These are phyloP conservation scores for Metarhizium guizhouense DNA, from an alignment of 2,329 filamentous ascomycete genomes.

Conservation along the genomic window DNA sequence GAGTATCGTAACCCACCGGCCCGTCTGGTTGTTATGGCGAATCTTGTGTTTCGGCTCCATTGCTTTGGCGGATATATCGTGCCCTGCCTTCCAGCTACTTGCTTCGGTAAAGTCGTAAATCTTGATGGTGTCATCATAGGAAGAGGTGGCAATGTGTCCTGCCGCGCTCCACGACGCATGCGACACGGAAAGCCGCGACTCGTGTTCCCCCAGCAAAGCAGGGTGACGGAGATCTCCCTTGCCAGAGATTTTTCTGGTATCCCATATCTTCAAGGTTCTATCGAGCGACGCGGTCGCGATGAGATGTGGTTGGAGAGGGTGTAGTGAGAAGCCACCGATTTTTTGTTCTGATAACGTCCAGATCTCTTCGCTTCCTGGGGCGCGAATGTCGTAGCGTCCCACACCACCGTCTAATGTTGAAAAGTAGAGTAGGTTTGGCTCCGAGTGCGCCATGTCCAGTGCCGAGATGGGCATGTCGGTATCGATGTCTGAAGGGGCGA, in stretches of 20 bases:
- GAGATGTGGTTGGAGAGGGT: conserved; percentile 72
- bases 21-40: conserved; percentile 90
- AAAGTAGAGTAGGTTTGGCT: conserved; percentile 73
- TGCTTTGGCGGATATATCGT: conserved; percentile 46
- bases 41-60: conserved; percentile 65
- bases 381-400: conserved; percentile 71
- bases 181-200: conserved; percentile 76
- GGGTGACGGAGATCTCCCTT: conserved; percentile 54
- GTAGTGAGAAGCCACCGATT: conserved; percentile 85
- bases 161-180: conserved; percentile 83
- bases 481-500: conserved; percentile 59
- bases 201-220: conserved; percentile 68
- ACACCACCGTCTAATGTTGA: conserved; percentile 77
- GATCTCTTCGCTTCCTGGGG: conserved; percentile 47
- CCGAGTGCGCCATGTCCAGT: conserved; percentile 64
- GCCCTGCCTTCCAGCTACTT: conserved; percentile 47
- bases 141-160: conserved; percentile 82
- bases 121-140: conserved; percentile 92
- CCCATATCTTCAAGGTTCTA: conserved; percentile 85
- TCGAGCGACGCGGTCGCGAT: conserved; percentile 86
- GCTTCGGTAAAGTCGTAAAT: conserved; percentile 70
- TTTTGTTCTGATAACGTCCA: conserved; percentile 84
- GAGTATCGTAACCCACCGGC: conserved; percentile 78
- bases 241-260: conserved; percentile 68
- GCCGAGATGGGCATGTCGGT: conserved; percentile 76